Base-by-base conservation (phyloP, 2,329 filamentous ascomycete genomes). In the Arthrinium puccinioides region DNA sequence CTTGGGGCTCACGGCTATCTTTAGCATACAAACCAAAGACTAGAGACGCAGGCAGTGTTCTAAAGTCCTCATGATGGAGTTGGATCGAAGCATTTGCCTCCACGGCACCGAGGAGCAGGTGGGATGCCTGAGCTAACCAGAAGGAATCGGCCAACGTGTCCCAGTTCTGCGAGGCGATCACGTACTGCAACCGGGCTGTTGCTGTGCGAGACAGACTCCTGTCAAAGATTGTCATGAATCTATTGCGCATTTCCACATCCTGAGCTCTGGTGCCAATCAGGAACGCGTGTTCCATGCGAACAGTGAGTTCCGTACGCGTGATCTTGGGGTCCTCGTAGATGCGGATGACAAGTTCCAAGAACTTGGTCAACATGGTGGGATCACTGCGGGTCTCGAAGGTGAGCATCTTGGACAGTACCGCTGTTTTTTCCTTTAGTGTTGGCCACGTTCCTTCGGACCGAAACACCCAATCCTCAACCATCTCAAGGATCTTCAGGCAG, bases 321-420 rank as follows among this genome's bases (percentile, higher is more conserved):
- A 98, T 92, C 63, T 94, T 95, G 1, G 88, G 87, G 53, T 98
- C 92, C 55, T 98, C 94, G 57, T 99, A 99, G 42, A 99, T 96
- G 33, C 89, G 82, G 49, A 98, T 94, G 19, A 99, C 92, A 19
- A 99, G 77, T 47, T 97, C 86, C 41, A 98, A 70, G 66, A 97
- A 99, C 55, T 90, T 90, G 48, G 83, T 88, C 40, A 98, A 71
- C 65, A 98, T 82, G 1, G 83, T 87, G 21, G 82, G 77, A 55
- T 97, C 90, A 20, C 74, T 66, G 26, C 92, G 77, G 40, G 86
- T 79, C 61, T 99, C 92, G 49, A 98, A 98, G 0, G 89, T 82
- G 13, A 97, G 68, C 92, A 99, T 99, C 65, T 98, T 99, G 52
- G 94, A 89, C n/a, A 99, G 67, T 1, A 99, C 92, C 1, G 94